phyloP scores from a whole-genome alignment of 75 land plant genomes.

The Pseudotsuga menziesii region DNA sequence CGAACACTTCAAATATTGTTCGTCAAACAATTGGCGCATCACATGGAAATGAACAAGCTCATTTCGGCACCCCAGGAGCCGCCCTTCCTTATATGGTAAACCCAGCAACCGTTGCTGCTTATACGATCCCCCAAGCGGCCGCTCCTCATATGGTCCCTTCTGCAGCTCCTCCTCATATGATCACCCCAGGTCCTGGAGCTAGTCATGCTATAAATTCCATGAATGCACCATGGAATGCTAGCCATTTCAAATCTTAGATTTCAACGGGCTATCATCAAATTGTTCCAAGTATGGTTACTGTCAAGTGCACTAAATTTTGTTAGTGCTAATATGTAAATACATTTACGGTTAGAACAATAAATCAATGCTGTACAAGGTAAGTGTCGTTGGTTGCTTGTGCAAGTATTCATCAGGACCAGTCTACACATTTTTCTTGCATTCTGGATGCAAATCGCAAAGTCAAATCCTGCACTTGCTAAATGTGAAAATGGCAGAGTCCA shows the following conservation, averaged over 20 bases:
- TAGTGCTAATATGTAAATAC: slow-evolving; percentile 7
- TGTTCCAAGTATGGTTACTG: background rate
- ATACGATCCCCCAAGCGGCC: no score
- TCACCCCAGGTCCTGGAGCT: slow-evolving; percentile 1
- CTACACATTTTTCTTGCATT: background rate
- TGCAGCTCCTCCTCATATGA: background rate
- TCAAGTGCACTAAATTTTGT: background rate
- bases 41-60: slow-evolving; percentile 9
- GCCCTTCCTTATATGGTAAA: background rate
- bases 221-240: slow-evolving; percentile 4
- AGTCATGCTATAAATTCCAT: background rate
- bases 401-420: background rate
- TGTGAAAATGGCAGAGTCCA: no score
- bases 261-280: background rate
- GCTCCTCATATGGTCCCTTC: background rate
- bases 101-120: background rate
- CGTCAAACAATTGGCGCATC: slow-evolving; percentile 5
- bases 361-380: background rate
- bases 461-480: background rate
- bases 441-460: background rate
- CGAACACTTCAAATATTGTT: background rate
- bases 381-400: background rate
- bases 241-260: slow-evolving; percentile 6
- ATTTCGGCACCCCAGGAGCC: background rate
- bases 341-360: background rate